Percentiles rank a stretch among this genome's conserved stretches.
Evolutionary conservation across 2,329 filamentous ascomycete genomes (phyloP).

Genomic region (Aspergillus luchuensis): DNA sequence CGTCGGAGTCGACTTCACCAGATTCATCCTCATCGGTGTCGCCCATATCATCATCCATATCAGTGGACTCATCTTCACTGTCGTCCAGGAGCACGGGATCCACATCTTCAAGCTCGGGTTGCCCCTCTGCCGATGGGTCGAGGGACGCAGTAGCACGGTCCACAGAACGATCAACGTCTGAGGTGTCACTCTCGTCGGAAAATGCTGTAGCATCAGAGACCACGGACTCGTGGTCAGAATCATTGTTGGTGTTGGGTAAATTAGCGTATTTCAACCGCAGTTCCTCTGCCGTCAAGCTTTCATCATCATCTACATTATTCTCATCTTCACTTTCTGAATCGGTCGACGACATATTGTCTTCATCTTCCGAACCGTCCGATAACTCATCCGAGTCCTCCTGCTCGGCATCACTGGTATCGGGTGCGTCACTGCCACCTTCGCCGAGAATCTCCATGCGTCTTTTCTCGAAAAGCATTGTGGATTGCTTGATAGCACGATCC

Average conservation of each 20-base stretch:
- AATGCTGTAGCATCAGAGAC: conserved; percentile 24
- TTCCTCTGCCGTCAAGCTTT: conserved; percentile 49
- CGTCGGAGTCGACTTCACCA: conserved; percentile 51
- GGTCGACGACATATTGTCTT: conserved; percentile 53
- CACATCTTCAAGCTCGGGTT: conserved; percentile 43
- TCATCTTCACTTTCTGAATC: conserved; percentile 47
- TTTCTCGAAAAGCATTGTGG: conserved; percentile 52
- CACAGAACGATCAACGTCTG: conserved; percentile 22
- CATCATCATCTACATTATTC: conserved; percentile 45
- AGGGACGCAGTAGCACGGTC: conserved; percentile 26
- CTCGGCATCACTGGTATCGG: conserved; percentile 64
- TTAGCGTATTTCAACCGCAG: conserved; percentile 51
- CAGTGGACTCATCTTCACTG: conserved; percentile 49
- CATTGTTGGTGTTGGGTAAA: conserved; percentile 32
- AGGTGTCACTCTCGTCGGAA: conserved; percentile 23
- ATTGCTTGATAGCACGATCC: conserved; percentile 55
- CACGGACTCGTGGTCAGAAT: conserved; percentile 28
- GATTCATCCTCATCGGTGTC: conserved; percentile 53
- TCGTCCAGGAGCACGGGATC: conserved; percentile 49
- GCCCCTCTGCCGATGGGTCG: conserved; percentile 30
- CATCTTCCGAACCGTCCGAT: conserved; percentile 63
- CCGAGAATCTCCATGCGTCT: conserved; percentile 48
- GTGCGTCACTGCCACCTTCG: conserved; percentile 66
- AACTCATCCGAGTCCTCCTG: conserved; percentile 30
- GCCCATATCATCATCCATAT: conserved; percentile 53